Base-by-base conservation (phyloP, 345 rosid genomes). In the Diplotaxis tenuifolia region DNA sequence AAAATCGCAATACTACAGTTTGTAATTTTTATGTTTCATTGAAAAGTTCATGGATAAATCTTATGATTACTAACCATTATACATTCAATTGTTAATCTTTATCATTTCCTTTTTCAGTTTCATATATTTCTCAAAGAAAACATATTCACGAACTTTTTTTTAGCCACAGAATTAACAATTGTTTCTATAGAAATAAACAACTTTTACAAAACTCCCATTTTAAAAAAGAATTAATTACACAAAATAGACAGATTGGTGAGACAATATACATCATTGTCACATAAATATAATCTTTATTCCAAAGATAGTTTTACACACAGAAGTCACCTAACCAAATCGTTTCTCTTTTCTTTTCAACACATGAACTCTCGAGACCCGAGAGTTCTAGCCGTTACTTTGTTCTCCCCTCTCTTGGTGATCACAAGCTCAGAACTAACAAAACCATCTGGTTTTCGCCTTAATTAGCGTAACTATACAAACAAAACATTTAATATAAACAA, bases 1-100 rank as follows among this genome's bases (percentile, higher is more conserved):
- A 81, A 10, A 25, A 18, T 52, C 53, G n/a, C 57, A 1, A 20
- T 53, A 7, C 72, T 78, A 77, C 81, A 75, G 60, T 80, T 80
- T 86, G 90, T 88, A 86, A 78, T 84, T 80, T 85, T 54, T 90
- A n/a, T n/a, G n/a, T n/a, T n/a, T n/a, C n/a, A 88, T 85, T 84
- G 80, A 85, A 84, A 57, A n/a, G 34, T 22, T 47, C 34, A 47
- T 74, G 52, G 57, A 22, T 31, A 22, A 49, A 58, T 59, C 29
- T 32, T 49, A 57, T 1, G 11, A 57, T 32, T 47, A 58, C 49
- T 59, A 67, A 49, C 31, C 54, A 12, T 23, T 59, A n/a, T 5
- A 74, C 52, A 59, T 74, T 67, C 62, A 59, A 59, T 49, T 32
- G 6, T 40, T 40, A 12, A 40, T 14, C 47, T 15, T 40, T 16